Conservation (phyloP, 2,329 filamentous ascomycete species). For the Penicillium paneum region DNA sequence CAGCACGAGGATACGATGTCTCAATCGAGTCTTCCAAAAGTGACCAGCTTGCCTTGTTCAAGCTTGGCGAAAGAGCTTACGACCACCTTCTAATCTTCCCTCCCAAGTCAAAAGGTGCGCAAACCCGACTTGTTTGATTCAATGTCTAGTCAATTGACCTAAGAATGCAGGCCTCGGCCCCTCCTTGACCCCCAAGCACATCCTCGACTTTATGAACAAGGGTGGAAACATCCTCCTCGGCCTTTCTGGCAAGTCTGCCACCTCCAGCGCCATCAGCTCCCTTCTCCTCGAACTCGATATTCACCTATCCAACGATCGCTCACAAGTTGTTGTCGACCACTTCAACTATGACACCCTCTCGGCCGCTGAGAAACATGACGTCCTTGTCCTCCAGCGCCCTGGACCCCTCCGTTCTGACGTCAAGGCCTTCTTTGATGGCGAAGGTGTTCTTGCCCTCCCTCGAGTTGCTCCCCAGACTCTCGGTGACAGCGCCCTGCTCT, state of each 20-base stretch:
- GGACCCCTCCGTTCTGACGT: slow-evolving; percentile 63
- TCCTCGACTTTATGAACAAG: slow-evolving; percentile 88
- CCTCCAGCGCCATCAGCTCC: slow-evolving; percentile 70
- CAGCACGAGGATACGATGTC: slow-evolving; percentile 79
- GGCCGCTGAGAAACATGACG: slow-evolving; percentile 80
- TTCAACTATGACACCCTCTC: slow-evolving; percentile 84
- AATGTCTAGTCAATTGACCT: slow-evolving; percentile 25
- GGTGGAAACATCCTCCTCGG: slow-evolving; percentile 88
- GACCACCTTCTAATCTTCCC: slow-evolving; percentile 90
- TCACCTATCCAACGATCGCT: slow-evolving; percentile 78
- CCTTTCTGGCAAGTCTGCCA: slow-evolving; percentile 68
- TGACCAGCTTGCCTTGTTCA: slow-evolving; percentile 72
- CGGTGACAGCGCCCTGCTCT: slow-evolving; percentile 70
- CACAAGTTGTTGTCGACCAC: slow-evolving; percentile 84
- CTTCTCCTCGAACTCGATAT: slow-evolving; percentile 88
- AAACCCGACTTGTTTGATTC: background rate
- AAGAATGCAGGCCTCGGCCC: slow-evolving; percentile 70
- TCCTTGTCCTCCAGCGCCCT: slow-evolving; percentile 73
- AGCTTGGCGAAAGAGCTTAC: slow-evolving; percentile 80
- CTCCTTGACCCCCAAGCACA: slow-evolving; percentile 75
- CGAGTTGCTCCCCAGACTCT: slow-evolving; percentile 76
- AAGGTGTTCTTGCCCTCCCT: slow-evolving; percentile 74
- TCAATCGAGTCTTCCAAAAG: slow-evolving; percentile 80
- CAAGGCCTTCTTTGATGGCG: slow-evolving; percentile 72
- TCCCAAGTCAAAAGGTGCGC: slow-evolving; percentile 77